Evolutionary conservation across 179 eudicot species (phyloP), one percentile per base, ranked within the genome.

Genomic region (Silene noctiflora): DNA sequence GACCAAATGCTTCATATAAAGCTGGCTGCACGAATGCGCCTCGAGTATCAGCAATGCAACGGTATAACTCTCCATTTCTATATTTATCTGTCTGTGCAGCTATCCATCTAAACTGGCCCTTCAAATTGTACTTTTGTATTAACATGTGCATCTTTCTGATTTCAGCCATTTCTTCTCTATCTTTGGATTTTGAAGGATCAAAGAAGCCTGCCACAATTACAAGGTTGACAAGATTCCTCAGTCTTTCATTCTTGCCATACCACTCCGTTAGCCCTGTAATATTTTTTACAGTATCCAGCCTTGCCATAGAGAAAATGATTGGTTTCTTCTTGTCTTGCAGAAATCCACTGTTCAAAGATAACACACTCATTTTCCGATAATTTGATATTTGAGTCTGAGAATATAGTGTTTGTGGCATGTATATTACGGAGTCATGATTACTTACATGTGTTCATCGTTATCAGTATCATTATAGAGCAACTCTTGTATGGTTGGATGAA

Each of bases 11-110:
- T 85, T 91, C 96, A 68, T 91, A 91, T 66, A 90, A 75, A 73
- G 95, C 95, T 75, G 92, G 95, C 86, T 90, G 88, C 48, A 90
- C 89, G 58, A 90, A 90, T 48, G 87, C 89, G 42, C 95, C 95
- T 81, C 78, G 84, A 17, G 87, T 83, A 68, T 90, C 95, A 22
- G 92, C 92, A 46, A 90, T 88, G 86, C 77, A 87, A 22, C 95
- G 92, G 42, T 90, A 90, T 48, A 90, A 85, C 84, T 90, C 95
- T 20, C 87, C 90, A 46, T 90, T 90, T 76, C 88, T 81, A 77
- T 87, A 77, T 69, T 87, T 89, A 72, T 90, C 90, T 51, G 87
- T 88, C 77, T 90, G 95, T 56, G 95, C 90, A 56, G 86, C 84
- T 70, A 90, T 87, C 95, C 95, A 90, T 73, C 92, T 77, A 27